Percentiles rank a stretch among this genome's conserved stretches.
Evolutionary conservation across 2,329 filamentous ascomycete genomes (phyloP).

Genomic region (Penicillium digitatum): DNA sequence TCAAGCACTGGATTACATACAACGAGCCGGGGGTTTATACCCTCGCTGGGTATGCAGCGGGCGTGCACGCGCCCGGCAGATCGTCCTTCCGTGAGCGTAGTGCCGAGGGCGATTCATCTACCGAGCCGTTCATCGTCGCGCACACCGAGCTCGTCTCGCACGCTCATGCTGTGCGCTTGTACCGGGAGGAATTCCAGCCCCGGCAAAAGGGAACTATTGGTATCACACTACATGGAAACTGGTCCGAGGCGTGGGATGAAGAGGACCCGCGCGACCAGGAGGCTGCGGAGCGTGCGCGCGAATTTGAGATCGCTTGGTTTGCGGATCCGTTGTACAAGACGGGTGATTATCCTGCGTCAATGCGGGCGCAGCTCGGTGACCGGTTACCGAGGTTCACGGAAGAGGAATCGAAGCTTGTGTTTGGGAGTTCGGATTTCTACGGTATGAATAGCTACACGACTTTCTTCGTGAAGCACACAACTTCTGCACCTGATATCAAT

Average conservation of each 20-base stretch:
- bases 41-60: constrained; percentile 70
- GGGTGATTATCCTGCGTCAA: constrained; percentile 72
- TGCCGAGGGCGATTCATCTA: constrained; percentile 65
- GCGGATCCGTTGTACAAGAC: constrained; percentile 72
- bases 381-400: constrained; percentile 67
- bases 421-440: constrained; percentile 80
- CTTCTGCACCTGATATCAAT: constrained; percentile 48
- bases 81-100: constrained; percentile 68
- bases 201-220: constrained; percentile 68
- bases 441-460: constrained; percentile 86
- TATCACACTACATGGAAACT: constrained; percentile 75
- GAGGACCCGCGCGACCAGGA: constrained; percentile 66
- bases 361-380: constrained; percentile 73
- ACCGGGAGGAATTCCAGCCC: constrained; percentile 71
- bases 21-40: constrained; percentile 80
- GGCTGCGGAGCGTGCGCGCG: constrained; percentile 69
- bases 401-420: constrained; percentile 64
- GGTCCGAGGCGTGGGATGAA: constrained; percentile 72
- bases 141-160: constrained; percentile 75
- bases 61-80: constrained; percentile 70
- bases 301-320: constrained; percentile 80
- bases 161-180: constrained; percentile 68
- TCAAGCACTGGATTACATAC: constrained; percentile 81
- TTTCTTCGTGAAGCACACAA: constrained; percentile 71
- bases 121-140: constrained; percentile 72